Evolutionary conservation across 441 rosid species (phyloP).

Genomic region (Lepidium campestre): DNA sequence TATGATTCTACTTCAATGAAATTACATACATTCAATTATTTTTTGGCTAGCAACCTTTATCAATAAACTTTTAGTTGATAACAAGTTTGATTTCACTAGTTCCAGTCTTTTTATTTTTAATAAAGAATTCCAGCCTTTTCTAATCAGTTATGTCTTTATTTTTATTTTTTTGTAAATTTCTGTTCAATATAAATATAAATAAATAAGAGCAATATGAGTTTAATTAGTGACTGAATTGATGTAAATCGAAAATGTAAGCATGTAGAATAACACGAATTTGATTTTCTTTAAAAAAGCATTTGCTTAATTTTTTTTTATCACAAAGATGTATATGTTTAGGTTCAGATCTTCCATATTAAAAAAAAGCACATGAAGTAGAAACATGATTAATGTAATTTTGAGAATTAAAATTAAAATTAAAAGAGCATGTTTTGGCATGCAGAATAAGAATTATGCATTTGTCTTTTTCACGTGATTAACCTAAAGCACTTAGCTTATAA

Average conservation of each 20-base stretch:
- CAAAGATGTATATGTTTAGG: no score
- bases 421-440: slow-evolving; percentile 20
- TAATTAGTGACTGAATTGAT: no score
- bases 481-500: slow-evolving; percentile 21
- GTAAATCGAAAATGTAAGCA: no score
- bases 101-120: no score
- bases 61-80: no score
- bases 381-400: slow-evolving; percentile 20
- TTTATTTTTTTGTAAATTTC: neutral
- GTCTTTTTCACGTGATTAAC: slow-evolving; percentile 26
- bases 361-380: slow-evolving; percentile 23
- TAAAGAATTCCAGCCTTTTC: no score
- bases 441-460: slow-evolving; percentile 21
- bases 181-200: neutral
- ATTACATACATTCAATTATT: neutral
- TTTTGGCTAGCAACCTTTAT: neutral
- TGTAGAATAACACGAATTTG: no score
- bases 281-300: no score
- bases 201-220: no score
- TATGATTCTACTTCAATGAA: neutral
- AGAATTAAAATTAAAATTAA: slow-evolving; percentile 15
- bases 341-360: neutral
- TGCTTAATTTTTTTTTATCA: no score
- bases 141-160: neutral
- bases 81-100: neutral